Evolutionary conservation across 2,329 filamentous ascomycete genomes (phyloP), one percentile per base, ranked within the genome.

Genomic region (Pezicula rhizophila): DNA sequence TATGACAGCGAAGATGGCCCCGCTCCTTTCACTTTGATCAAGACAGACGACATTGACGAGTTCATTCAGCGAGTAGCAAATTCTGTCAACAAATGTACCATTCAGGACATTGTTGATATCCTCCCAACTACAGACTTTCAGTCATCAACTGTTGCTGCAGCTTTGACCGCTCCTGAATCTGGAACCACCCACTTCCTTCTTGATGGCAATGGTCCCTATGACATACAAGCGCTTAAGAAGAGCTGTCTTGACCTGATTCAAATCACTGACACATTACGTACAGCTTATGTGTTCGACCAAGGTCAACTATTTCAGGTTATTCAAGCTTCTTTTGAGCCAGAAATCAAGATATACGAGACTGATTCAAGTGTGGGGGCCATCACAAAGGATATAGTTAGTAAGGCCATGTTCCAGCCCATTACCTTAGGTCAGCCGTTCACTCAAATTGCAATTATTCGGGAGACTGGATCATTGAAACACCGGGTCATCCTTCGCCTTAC

Each of bases 391-490:
- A 42, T 42, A 42, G 40, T 42, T 23, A 42, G 40, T 23, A 42
- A 42, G 40, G 20, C 8, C 11, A 42, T 42, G 40, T 42, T 42
- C 25, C 28, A 38, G 20, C 15, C 44, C 37, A 37, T 46, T 23
- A 12, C 14, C 12, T 17, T 46, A n/a, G 44, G 44, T 26, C 18
- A 37, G 37, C 44, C 44, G 33, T 37, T 46, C n/a, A 39, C 37
- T 15, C 33, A 46, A 15, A 46, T 46, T 15, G 44, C 44, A 23
- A 46, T 46, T 20, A 37, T 46, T 46, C 44, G 37, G 37, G 33
- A 46, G 26, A 39, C 17, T 18, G 33, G 26, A 39, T 38, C 33
- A 37, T 37, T 26, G 23, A 46, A 25, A 39, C 33, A 37, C 17
- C 44, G 44, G 20, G 14, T 46, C 7, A 25, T 46, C 4, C 25